Evolutionary conservation across 805 yeast species (phyloP).

Genomic region (Ogataea nitratoaversa): DNA sequence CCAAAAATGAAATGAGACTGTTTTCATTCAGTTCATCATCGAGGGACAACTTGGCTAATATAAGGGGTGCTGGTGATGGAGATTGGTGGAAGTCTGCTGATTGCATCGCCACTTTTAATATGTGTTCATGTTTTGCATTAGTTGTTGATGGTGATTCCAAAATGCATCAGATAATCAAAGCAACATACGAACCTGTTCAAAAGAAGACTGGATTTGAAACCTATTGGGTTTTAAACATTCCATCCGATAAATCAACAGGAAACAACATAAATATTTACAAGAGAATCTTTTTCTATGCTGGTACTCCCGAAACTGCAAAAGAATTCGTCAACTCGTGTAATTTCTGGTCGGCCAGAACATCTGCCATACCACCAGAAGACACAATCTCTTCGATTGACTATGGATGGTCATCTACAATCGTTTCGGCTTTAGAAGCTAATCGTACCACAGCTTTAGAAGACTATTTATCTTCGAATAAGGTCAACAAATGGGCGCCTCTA

Average conservation of each 20-base stretch:
- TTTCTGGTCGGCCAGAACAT: constrained; percentile 85
- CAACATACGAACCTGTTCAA: constrained; percentile 19
- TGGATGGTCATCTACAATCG: constrained; percentile 59
- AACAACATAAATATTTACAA: constrained; percentile 25
- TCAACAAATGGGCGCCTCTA: constrained; percentile 41
- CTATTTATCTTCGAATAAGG: constrained; percentile 29
- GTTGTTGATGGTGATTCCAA: constrained; percentile 33
- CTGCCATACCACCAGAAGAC: constrained; percentile 74
- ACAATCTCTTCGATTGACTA: constrained; percentile 74
- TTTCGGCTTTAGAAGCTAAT: constrained; percentile 10
- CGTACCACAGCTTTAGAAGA: constrained; percentile 6
- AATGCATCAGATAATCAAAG: constrained; percentile 13
- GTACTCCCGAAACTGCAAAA: constrained; percentile 60
- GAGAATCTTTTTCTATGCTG: constrained; percentile 57
- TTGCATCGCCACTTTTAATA: constrained; percentile 47
- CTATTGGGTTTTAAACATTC: constrained; percentile 55
- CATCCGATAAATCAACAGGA: constrained; percentile 32
- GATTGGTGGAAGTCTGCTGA: constrained; percentile 66
- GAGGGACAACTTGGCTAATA: constrained; percentile 7
- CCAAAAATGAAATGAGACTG: constrained; percentile 59
- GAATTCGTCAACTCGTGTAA: constrained; percentile 76
- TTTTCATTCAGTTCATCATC: constrained; percentile 41
- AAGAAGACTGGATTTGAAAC: constrained; percentile 33
- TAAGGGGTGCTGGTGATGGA: constrained; percentile 41
- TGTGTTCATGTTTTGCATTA: constrained; percentile 50